Evolutionary conservation across 2,329 filamentous ascomycete species (phyloP).

Genomic region (Calonectria pseudoreteaudii): DNA sequence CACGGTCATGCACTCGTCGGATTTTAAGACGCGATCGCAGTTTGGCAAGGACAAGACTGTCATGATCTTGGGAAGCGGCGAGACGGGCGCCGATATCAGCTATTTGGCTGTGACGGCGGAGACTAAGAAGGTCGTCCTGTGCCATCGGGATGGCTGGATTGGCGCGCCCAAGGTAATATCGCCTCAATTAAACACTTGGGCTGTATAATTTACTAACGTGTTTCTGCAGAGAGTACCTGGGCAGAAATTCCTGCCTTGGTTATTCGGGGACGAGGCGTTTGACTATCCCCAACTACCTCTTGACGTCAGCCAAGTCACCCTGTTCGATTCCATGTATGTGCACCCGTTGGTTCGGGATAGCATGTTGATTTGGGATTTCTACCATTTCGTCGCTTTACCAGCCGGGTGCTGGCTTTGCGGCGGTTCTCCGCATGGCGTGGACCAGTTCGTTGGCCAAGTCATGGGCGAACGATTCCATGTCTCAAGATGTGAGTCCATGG

Average conservation of each 20-base stretch:
- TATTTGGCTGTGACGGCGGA: conserved; percentile 55
- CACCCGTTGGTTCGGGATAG: conserved; percentile 45
- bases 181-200: neutral
- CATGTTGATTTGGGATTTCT: conserved; percentile 25
- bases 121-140: conserved; percentile 53
- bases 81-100: conserved; percentile 56
- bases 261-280: conserved; percentile 27
- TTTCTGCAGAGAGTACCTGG: conserved; percentile 4
- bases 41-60: conserved; percentile 54
- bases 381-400: conserved; percentile 20
- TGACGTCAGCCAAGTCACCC: conserved; percentile 51
- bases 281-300: conserved; percentile 31
- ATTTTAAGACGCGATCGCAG: conserved; percentile 54
- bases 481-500: conserved; percentile 35
- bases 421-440: conserved; percentile 21
- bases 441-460: conserved; percentile 36
- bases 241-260: conserved; percentile 27
- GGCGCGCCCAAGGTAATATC: conserved; percentile 32
- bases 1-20: conserved; percentile 54
- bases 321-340: conserved; percentile 58
- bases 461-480: conserved; percentile 41
- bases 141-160: conserved; percentile 54
- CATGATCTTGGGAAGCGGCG: conserved; percentile 56
- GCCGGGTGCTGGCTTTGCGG: conserved; percentile 34
- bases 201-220: neutral